Conservation (phyloP, 192 early-diverging fungal genomes). For the Umbelopsis sp. region DNA sequence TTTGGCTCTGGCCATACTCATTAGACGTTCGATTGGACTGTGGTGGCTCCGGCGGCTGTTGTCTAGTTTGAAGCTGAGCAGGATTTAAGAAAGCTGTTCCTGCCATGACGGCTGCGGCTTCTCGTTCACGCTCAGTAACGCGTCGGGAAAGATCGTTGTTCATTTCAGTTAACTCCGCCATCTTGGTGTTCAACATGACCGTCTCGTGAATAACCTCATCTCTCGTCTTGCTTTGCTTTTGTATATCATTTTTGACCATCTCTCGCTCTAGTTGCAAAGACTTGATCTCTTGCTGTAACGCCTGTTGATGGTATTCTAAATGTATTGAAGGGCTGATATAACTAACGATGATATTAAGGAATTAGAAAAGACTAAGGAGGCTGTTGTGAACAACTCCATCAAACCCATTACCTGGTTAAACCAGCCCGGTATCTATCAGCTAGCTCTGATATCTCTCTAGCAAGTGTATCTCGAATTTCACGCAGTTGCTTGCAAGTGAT, state of each 20-base stretch:
- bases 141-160: conserved; percentile 59
- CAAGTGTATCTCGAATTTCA: not conserved
- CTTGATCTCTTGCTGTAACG: conserved; percentile 50
- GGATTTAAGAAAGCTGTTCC: conserved; percentile 32
- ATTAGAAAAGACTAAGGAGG: not conserved
- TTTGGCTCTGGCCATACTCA: not conserved
- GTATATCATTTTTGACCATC: conserved; percentile 40
- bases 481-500: conserved; percentile 20
- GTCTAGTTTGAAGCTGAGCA: not conserved
- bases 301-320: conserved; percentile 51
- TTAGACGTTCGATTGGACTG: not conserved
- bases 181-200: conserved; percentile 53
- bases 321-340: conserved; percentile 16
- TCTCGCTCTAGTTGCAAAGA: conserved; percentile 51
- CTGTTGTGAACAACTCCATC: not conserved
- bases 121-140: conserved; percentile 44
- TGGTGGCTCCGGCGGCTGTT: not conserved
- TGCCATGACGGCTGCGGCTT: conserved; percentile 40
- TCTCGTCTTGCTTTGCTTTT: conserved; percentile 41
- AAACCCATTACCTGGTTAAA: conserved; percentile 22
- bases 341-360: not conserved
- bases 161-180: conserved; percentile 53
- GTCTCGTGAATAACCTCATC: conserved; percentile 57
- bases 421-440: conserved; percentile 36
- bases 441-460: conserved; percentile 27